These are phyloP conservation scores for Beauveria caledonica DNA, from an alignment of 2,329 filamentous ascomycete species.

Conservation along the genomic window DNA sequence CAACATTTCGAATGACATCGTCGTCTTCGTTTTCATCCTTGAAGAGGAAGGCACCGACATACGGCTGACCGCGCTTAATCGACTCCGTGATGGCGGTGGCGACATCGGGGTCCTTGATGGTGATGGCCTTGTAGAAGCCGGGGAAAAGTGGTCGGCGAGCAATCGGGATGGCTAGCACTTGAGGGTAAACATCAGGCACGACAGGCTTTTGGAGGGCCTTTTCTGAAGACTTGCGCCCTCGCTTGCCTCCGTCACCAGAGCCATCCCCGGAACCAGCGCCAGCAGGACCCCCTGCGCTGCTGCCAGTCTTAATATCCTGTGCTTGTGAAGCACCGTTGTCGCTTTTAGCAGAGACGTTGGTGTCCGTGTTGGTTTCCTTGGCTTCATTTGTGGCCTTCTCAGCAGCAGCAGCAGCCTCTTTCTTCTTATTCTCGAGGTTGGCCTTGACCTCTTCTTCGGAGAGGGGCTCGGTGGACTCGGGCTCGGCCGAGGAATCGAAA, in stretches of 20 bases:
- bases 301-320: constrained; percentile 44
- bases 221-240: constrained; percentile 63
- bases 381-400: constrained; percentile 41
- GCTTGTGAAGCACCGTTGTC: constrained; percentile 25
- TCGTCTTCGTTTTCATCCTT: constrained; percentile 93
- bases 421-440: constrained; percentile 39
- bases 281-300: constrained; percentile 40
- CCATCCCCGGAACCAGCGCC: constrained; percentile 35
- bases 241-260: constrained; percentile 55
- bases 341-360: constrained; percentile 37
- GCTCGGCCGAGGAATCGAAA: constrained; percentile 38
- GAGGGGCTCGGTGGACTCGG: constrained; percentile 35
- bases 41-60: constrained; percentile 93
- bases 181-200: constrained; percentile 91
- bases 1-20: constrained; percentile 81
- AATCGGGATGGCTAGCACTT: constrained; percentile 95
- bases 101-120: constrained; percentile 87
- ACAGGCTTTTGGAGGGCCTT: constrained; percentile 76
- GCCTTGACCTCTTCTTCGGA: constrained; percentile 46
- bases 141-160: constrained; percentile 89
- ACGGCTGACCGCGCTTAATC: constrained; percentile 93
- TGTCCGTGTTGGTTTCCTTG: constrained; percentile 34
- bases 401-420: constrained; percentile 23
- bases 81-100: constrained; percentile 90
- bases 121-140: constrained; percentile 98